phyloP scores from a whole-genome alignment of 129 eudicot genomes.

The Daucus carota region DNA sequence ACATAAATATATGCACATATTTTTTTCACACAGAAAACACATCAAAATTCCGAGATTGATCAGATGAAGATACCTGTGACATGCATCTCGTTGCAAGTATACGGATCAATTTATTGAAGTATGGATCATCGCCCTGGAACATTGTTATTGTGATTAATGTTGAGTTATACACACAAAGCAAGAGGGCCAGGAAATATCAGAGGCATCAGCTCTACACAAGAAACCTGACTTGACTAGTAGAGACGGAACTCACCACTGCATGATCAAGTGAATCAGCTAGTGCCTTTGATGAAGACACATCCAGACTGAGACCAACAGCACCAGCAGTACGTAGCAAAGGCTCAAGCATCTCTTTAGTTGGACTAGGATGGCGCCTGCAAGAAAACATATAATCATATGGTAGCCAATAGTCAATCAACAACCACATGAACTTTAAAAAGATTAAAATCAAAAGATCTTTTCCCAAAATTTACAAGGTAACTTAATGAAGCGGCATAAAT shows the following conservation, averaged over 20 bases:
- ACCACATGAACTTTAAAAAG: neutral
- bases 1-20: constrained; percentile 8
- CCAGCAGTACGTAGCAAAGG: constrained; percentile 91
- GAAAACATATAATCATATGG: neutral
- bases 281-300: constrained; percentile 89
- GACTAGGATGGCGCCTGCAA: constrained; percentile 94
- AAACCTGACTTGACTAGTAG: neutral
- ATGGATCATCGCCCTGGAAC: constrained; percentile 83
- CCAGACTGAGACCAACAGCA: constrained; percentile 77
- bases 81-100: constrained; percentile 96
- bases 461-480: neutral
- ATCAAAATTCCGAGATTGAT: neutral
- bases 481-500: neutral
- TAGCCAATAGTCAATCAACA: neutral
- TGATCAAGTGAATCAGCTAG: constrained; percentile 96
- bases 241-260: constrained; percentile 61
- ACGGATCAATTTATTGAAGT: constrained; percentile 88
- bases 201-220: neutral
- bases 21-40: constrained; percentile 1
- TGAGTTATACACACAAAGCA: neutral
- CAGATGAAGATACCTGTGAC: constrained; percentile 62
- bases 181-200: neutral
- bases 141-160: neutral
- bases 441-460: neutral
- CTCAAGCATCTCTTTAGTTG: constrained; percentile 96